Percentiles rank a stretch among this genome's conserved stretches.
Evolutionary conservation across 2,329 filamentous ascomycete genomes (phyloP).

Genomic region (Calycina marina): DNA sequence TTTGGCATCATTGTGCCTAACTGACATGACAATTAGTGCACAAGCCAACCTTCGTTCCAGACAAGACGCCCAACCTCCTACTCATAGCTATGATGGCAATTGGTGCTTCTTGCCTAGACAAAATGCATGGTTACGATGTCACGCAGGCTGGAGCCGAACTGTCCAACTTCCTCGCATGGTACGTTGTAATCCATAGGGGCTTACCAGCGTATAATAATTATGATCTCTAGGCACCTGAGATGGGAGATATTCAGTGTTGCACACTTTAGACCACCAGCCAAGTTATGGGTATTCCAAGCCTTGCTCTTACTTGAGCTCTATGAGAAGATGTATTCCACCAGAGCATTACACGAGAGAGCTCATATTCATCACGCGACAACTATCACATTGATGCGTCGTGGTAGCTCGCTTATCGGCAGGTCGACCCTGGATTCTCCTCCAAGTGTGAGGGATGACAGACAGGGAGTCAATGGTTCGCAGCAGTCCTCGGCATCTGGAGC

Average conservation of each 20-base stretch:
- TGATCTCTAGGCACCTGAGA: constrained; percentile 57
- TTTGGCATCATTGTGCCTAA: no score
- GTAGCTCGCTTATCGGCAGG: constrained; percentile 77
- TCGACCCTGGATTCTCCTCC: constrained; percentile 75
- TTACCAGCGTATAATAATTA: background rate
- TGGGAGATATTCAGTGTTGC: constrained; percentile 88
- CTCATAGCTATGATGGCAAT: constrained; percentile 84
- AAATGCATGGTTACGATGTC: constrained; percentile 57
- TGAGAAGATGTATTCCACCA: constrained; percentile 95
- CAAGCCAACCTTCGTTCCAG: constrained; percentile 81
- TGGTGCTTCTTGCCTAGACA: constrained; percentile 79
- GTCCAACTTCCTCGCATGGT: constrained; percentile 74
- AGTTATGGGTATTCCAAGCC: constrained; percentile 91
- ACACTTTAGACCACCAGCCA: constrained; percentile 81
- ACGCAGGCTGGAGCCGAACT: constrained; percentile 68
- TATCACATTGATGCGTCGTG: constrained; percentile 85
- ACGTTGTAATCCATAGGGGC: background rate
- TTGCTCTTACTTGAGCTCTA: constrained; percentile 80
- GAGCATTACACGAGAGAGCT: constrained; percentile 80
- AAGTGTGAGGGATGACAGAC: constrained; percentile 36
- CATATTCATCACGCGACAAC: constrained; percentile 96
- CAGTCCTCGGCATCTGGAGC: constrained; percentile 48
- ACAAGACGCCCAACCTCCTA: constrained; percentile 71
- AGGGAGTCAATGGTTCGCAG: constrained; percentile 35
- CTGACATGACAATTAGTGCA: constrained; percentile 38